phyloP scores from a whole-genome alignment of 2,329 filamentous ascomycete species.

The Rhynchosporium graminicola region DNA sequence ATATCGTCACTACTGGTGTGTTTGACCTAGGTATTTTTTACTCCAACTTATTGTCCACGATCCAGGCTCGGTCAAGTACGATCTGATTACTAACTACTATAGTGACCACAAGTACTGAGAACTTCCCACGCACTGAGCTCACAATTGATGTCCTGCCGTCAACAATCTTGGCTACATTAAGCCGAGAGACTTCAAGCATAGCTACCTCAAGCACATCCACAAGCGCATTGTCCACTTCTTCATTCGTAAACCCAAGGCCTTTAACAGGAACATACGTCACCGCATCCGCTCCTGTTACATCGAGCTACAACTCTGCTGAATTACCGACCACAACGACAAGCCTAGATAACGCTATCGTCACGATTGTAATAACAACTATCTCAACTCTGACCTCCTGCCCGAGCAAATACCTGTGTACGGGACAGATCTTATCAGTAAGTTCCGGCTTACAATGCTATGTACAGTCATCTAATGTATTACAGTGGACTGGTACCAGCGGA shows the following conservation, averaged over 20 bases:
- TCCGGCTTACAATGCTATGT: not conserved
- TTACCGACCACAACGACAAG: not conserved
- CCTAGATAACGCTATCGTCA: not conserved
- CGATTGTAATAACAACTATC: not conserved
- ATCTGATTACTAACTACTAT: not conserved
- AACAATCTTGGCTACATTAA: too few relatives aligned
- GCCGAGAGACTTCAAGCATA: too few relatives aligned
- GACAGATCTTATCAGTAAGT: conserved; percentile 6
- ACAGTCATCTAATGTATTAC: not conserved
- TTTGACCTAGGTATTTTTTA: not conserved
- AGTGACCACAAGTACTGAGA: not conserved
- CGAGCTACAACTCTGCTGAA: not conserved
- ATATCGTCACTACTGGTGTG: not conserved
- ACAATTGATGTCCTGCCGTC: too few relatives aligned
- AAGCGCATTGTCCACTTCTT: not conserved
- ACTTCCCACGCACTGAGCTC: not conserved
- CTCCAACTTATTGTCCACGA: not conserved
- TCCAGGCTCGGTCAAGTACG: not conserved
- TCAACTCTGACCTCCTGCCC: conserved; percentile 11
- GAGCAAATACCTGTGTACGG: not conserved
- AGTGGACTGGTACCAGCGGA: conserved; percentile 10
- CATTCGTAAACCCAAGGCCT: not conserved
- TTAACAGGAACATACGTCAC: not conserved
- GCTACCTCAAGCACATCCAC: not conserved
- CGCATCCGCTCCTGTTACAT: not conserved